Evolutionary conservation across 2,329 filamentous ascomycete species (phyloP), one percentile per base, ranked within the genome.

Genomic region (Falciphora oryzae): DNA sequence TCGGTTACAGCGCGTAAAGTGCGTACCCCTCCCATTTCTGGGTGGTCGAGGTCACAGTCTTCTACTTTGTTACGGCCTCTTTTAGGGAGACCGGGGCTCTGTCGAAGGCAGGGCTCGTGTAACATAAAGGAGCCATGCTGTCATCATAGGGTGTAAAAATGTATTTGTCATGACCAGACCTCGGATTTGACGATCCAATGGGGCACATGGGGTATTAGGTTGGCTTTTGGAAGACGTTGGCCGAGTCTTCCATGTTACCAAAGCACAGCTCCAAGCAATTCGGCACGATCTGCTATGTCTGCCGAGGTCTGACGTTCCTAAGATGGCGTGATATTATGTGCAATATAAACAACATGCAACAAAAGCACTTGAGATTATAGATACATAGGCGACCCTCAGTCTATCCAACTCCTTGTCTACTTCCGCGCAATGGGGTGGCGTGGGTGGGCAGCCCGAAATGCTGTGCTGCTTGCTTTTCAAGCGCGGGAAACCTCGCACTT

Each of bases 401-500:
- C 22, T 53, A 25, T 25, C 44, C 22, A 25, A 25, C 10, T 18
- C 10, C 32, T 11, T 14, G 32, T 10, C 4, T 50, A 18, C 7
- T 7, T 6, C 18, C 16, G 6, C 32, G 38, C 6, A 50, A 18
- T 22, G 8, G 16, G 16, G 11, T 22, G 18, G 18, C 38, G 22
- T 50, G 16, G 16, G 4, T 50, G 38, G 38, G 38, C 38, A 22
- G 38, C 16, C 38, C 16, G 5, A 22, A n/a, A 25, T 53, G 22
- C 6, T 25, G 22, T 18, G 18, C n/a, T n/a, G 7, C 10, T 53
- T 53, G 44, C 44, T 53, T n/a, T 22, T 66, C 58, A 72, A 25
- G 74, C 75, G 32, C 91, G 87, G 50, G 86, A 84, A 62, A 99
- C 93, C 65, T 92, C 93, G 80, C 93, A 96, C 75, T 96, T 91